A percentile compares a stretch with the other conserved stretches of the same genome.
These are phyloP conservation scores for Chenopodium formosanum DNA, from an alignment of 148 eudicot species.

Conservation along the genomic window DNA sequence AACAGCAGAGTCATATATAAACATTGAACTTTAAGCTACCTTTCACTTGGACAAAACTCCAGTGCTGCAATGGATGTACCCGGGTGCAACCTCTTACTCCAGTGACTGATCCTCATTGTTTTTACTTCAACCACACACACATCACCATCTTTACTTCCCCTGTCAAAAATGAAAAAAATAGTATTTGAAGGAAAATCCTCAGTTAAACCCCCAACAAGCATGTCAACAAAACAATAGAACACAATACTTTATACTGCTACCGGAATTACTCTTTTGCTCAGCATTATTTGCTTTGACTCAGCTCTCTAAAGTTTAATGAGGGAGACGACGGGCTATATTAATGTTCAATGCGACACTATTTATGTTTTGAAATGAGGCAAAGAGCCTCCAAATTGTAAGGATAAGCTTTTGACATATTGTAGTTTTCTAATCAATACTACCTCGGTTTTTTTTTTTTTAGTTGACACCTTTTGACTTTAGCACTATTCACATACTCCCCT, in stretches of 20 bases:
- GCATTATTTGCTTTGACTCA: not conserved
- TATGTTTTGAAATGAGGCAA: too few species aligned
- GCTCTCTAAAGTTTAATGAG: not conserved
- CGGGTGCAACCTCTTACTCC: conserved; percentile 88
- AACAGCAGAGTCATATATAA: not conserved
- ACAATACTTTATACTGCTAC: not conserved
- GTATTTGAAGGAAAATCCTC: not conserved
- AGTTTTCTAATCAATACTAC: not conserved
- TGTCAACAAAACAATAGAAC: not conserved
- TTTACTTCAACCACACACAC: conserved; percentile 82
- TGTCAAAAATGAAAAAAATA: conserved; percentile 25
- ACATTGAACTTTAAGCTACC: conserved; percentile 38
- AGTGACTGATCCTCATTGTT: conserved; percentile 73
- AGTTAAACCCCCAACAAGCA: not conserved
- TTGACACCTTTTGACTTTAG: too few species aligned
- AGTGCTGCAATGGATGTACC: conserved; percentile 66
- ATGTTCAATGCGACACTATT: not conserved
- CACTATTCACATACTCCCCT: too few species aligned
- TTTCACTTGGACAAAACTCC: conserved; percentile 94
- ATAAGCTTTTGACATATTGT: not conserved
- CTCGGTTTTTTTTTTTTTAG: too few species aligned
- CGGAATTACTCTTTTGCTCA: not conserved
- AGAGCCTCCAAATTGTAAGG: not conserved
- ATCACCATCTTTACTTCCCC: conserved; percentile 98
- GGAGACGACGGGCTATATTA: not conserved